Percentiles rank a stretch among this genome's conserved stretches.
Evolutionary conservation across 2,329 filamentous ascomycete species (phyloP).

Genomic region (Leptographium lundbergii): DNA sequence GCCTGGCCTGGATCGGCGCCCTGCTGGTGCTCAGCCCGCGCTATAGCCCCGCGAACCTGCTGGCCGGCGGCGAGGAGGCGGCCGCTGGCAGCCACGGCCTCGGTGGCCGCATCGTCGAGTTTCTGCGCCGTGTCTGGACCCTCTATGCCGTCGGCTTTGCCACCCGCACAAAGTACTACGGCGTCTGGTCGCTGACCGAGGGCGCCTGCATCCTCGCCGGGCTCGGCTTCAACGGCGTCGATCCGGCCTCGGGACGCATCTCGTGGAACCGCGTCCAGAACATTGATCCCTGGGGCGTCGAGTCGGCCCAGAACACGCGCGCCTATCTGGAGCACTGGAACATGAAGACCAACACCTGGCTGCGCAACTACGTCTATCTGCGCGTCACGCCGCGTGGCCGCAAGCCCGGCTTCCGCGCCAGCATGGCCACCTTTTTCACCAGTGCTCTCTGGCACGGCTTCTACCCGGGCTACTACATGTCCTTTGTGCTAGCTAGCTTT

Average conservation of each 20-base stretch:
- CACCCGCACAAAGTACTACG: slow-evolving; percentile 86
- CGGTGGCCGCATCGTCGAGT: slow-evolving; percentile 29
- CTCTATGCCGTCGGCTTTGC: slow-evolving; percentile 77
- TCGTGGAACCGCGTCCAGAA: slow-evolving; percentile 87
- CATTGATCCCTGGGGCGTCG: slow-evolving; percentile 73
- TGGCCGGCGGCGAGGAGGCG: slow-evolving; percentile 40
- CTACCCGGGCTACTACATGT: slow-evolving; percentile 89
- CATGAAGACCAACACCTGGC: slow-evolving; percentile 96
- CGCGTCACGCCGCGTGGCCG: slow-evolving; percentile 89
- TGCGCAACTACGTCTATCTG: slow-evolving; percentile 90
- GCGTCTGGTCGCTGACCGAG: slow-evolving; percentile 86
- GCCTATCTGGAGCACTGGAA: slow-evolving; percentile 92
- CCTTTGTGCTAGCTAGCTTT: slow-evolving; percentile 80
- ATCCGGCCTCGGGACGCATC: slow-evolving; percentile 70
- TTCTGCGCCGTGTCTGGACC: slow-evolving; percentile 62
- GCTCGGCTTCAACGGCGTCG: slow-evolving; percentile 86
- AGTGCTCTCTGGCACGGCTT: slow-evolving; percentile 98
- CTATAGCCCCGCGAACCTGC: slow-evolving; percentile 42
- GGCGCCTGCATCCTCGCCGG: slow-evolving; percentile 89
- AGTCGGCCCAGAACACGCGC: slow-evolving; percentile 85
- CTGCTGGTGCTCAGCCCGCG: slow-evolving; percentile 54
- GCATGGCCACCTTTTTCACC: slow-evolving; percentile 83
- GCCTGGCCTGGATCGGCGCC: slow-evolving; percentile 64
- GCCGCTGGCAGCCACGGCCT: slow-evolving; percentile 45
- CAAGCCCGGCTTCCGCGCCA: slow-evolving; percentile 93